Evolutionary conservation across 352 stramenopile species (phyloP), one percentile per base, ranked within the genome.

Genomic region (Aphanomyces stellatus): DNA sequence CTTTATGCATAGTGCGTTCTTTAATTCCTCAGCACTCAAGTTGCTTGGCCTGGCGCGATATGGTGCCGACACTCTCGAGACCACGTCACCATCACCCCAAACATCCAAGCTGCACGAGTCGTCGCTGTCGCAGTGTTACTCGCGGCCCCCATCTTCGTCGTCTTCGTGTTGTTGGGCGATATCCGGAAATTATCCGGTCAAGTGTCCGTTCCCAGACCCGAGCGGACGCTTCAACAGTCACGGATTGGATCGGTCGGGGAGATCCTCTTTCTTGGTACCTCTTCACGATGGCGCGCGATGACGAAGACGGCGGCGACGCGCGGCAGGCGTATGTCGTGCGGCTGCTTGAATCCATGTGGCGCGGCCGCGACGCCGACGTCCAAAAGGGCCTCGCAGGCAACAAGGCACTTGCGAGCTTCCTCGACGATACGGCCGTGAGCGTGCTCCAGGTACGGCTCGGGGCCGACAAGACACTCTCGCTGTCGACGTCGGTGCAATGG

Each of bases 261-360:
- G 33, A 34, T 22, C n/a, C n/a, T n/a, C n/a, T n/a, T n/a, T n/a
- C n/a, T n/a, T n/a, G n/a, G n/a, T n/a, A n/a, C n/a, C n/a, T n/a
- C n/a, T n/a, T n/a, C n/a, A n/a, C n/a, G n/a, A 67, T 67, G 60
- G 60, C 40, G 15, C 60, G 49, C 34, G 41, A 67, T 17, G 60
- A 66, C 43, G 62, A 62, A 5, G n/a, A n/a, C n/a, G n/a, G n/a
- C n/a, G n/a, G n/a, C n/a, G 79, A 88, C 51, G 76, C 76, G 57
- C 78, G 82, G 8, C 81, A 77, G 11, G 72, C 67, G 31, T 93
- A 91, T 51, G 70, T 91, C 51, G 68, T 76, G 7, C 77, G 70
- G 60, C 57, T 93, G 41, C 77, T 93, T 15, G 66, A 76, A 51
- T 79, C 80, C 62, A 69, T 93, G 27, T 93, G 82, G 81, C 74